Conservation (phyloP, 257 asterid genomes). For the Penstemon eatonii region DNA sequence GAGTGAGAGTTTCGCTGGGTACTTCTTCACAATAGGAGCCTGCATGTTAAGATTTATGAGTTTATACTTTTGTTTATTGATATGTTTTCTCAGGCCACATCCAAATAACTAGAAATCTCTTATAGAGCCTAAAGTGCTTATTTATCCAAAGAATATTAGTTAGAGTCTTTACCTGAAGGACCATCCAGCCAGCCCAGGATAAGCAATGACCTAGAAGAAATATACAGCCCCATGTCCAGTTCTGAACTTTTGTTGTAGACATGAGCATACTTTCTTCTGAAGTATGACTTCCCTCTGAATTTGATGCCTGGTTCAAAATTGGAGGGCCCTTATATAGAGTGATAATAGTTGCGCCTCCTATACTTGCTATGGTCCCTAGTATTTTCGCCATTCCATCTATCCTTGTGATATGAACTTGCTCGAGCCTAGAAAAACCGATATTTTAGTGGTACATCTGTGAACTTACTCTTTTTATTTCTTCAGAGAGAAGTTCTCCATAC, state of each 20-base stretch:
- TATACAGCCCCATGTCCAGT: slow-evolving; percentile 83
- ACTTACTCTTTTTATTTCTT: neutral
- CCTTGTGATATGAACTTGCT: slow-evolving; percentile 47
- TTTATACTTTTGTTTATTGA: neutral
- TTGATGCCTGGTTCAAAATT: slow-evolving; percentile 35
- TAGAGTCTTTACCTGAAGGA: slow-evolving; percentile 55
- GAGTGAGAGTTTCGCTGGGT: slow-evolving; percentile 86
- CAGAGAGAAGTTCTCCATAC: slow-evolving; percentile 28
- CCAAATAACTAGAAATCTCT: neutral
- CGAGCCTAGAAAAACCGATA: slow-evolving; percentile 42
- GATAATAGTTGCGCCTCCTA: slow-evolving; percentile 75
- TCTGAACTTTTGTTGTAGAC: slow-evolving; percentile 41
- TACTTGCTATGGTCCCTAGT: slow-evolving; percentile 72
- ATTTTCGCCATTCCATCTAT: slow-evolving; percentile 76
- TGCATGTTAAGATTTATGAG: slow-evolving; percentile 33
- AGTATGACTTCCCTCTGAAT: slow-evolving; percentile 23
- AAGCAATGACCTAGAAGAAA: slow-evolving; percentile 78
- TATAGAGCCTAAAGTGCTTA: neutral
- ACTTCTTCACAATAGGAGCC: slow-evolving; percentile 82
- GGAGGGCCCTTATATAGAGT: slow-evolving; percentile 86
- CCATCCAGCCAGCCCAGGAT: slow-evolving; percentile 97
- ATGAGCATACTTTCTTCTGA: slow-evolving; percentile 21
- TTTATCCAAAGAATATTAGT: neutral
- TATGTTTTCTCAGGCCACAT: neutral
- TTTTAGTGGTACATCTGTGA: neutral